Evolutionary conservation across 140 eudicot genomes (phyloP).

Genomic region (Anethum foeniculum): DNA sequence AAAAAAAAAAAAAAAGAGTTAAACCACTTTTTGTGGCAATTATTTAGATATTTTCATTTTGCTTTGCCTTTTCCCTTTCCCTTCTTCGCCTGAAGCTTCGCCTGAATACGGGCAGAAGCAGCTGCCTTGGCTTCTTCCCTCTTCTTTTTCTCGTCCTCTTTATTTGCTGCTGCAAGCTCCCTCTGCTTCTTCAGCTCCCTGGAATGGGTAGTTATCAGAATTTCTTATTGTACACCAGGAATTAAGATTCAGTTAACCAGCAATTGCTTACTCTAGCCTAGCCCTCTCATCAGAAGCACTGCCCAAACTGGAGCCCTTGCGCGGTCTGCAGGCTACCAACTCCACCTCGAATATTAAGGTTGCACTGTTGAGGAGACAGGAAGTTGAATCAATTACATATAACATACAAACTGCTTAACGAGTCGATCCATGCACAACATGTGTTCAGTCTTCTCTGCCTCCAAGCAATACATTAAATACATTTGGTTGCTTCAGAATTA

Average conservation of each 20-base stretch:
- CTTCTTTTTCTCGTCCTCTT: constrained; percentile 98
- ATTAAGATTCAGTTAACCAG: background rate
- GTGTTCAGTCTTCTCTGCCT: background rate
- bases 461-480: background rate
- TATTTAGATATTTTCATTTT: constrained; percentile 26
- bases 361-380: constrained; percentile 46
- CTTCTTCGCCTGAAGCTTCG: constrained; percentile 88
- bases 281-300: constrained; percentile 88
- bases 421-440: background rate
- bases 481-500: background rate
- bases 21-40: background rate
- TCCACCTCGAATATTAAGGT: constrained; percentile 90
- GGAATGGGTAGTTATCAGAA: background rate
- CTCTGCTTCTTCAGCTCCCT: constrained; percentile 94
- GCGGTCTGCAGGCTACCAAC: constrained; percentile 89
- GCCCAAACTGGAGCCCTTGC: constrained; percentile 81
- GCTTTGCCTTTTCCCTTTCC: constrained; percentile 96
- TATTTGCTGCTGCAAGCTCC: constrained; percentile 72
- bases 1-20: background rate
- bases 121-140: constrained; percentile 99
- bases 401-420: background rate
- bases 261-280: constrained; percentile 64
- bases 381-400: background rate
- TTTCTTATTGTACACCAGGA: background rate
- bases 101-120: constrained; percentile 97